A percentile compares a stretch with the other conserved stretches of the same genome.
Conservation (phyloP, 2,329 filamentous ascomycete species). For the Xylariomycetidae sp. region DNA sequence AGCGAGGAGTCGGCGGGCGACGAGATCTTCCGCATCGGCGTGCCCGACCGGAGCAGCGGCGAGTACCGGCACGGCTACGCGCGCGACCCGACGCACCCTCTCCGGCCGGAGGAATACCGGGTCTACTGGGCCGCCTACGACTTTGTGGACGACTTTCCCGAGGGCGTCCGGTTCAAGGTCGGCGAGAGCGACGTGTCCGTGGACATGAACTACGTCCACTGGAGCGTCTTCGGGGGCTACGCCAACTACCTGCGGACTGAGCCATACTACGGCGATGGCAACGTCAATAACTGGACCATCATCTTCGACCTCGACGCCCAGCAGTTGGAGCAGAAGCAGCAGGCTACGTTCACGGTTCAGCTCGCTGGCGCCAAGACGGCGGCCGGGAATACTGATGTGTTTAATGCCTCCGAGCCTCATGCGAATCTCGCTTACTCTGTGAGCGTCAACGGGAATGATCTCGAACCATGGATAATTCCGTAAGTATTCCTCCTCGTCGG, state of each 20-base stretch:
- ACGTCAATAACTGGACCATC: slow-evolving; percentile 58
- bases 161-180: slow-evolving; percentile 53
- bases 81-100: slow-evolving; percentile 28
- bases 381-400: slow-evolving; percentile 55
- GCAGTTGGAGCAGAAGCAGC: slow-evolving; percentile 35
- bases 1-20: slow-evolving; percentile 30
- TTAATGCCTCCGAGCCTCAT: slow-evolving; percentile 47
- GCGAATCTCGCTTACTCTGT: slow-evolving; percentile 47
- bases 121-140: slow-evolving; percentile 60
- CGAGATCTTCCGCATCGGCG: slow-evolving; percentile 60
- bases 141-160: slow-evolving; percentile 54
- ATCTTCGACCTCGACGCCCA: slow-evolving; percentile 42
- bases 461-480: slow-evolving; percentile 21
- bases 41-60: slow-evolving; percentile 55
- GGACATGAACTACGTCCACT: slow-evolving; percentile 62
- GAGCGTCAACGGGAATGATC: slow-evolving; percentile 33
- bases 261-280: slow-evolving; percentile 34
- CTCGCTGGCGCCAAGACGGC: slow-evolving; percentile 57
- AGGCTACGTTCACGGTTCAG: slow-evolving; percentile 58
- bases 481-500: slow-evolving; percentile 51
- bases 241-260: slow-evolving; percentile 42
- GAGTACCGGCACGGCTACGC: slow-evolving; percentile 57
- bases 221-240: slow-evolving; percentile 57
- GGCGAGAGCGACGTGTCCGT: slow-evolving; percentile 42
- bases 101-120: slow-evolving; percentile 48